These are phyloP conservation scores for Penicillium odoratum DNA, from an alignment of 495 filamentous ascomycete species.

Conservation along the genomic window DNA sequence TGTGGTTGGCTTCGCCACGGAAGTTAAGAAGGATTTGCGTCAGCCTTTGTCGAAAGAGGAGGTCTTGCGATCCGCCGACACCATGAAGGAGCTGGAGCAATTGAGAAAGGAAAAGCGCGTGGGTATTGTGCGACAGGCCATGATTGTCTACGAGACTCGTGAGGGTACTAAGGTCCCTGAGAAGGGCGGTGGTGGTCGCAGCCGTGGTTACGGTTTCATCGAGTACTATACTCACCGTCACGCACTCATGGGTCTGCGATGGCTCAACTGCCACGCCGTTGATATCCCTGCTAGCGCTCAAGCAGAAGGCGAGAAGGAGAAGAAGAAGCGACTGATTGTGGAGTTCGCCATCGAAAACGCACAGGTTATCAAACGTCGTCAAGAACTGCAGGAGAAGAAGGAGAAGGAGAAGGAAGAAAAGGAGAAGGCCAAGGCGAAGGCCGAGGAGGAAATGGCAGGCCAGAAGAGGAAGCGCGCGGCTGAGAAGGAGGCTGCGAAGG, in stretches of 20 bases:
- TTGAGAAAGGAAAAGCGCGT: slow-evolving; percentile 78
- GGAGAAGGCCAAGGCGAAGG: slow-evolving; percentile 18
- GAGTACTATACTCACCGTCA: slow-evolving; percentile 93
- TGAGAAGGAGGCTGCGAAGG: slow-evolving; percentile 27
- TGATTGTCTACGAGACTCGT: slow-evolving; percentile 85
- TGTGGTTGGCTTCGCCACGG: slow-evolving; percentile 88
- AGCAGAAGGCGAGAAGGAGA: slow-evolving; percentile 49
- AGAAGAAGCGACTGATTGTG: slow-evolving; percentile 80
- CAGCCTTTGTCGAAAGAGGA: slow-evolving; percentile 85
- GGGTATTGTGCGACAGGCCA: slow-evolving; percentile 93
- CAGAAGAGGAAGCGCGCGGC: slow-evolving; percentile 44
- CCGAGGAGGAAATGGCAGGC: slow-evolving; percentile 30
- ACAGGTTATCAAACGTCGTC: slow-evolving; percentile 79
- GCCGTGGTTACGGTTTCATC: slow-evolving; percentile 94
- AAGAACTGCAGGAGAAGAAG: slow-evolving; percentile 67
- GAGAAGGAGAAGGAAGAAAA: slow-evolving; percentile 24
- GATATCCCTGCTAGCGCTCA: slow-evolving; percentile 32
- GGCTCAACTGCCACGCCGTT: slow-evolving; percentile 85
- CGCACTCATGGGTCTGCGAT: slow-evolving; percentile 92
- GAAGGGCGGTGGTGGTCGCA: slow-evolving; percentile 70
- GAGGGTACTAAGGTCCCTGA: slow-evolving; percentile 80
- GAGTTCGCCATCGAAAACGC: slow-evolving; percentile 99
- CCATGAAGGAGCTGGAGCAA: slow-evolving; percentile 76
- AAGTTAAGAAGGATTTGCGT: slow-evolving; percentile 74
- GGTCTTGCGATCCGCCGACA: slow-evolving; percentile 68